A percentile compares a stretch with the other conserved stretches of the same genome.
These are phyloP conservation scores for Incumbomyces lentus DNA, from an alignment of 2,329 filamentous ascomycete genomes.

Conservation along the genomic window DNA sequence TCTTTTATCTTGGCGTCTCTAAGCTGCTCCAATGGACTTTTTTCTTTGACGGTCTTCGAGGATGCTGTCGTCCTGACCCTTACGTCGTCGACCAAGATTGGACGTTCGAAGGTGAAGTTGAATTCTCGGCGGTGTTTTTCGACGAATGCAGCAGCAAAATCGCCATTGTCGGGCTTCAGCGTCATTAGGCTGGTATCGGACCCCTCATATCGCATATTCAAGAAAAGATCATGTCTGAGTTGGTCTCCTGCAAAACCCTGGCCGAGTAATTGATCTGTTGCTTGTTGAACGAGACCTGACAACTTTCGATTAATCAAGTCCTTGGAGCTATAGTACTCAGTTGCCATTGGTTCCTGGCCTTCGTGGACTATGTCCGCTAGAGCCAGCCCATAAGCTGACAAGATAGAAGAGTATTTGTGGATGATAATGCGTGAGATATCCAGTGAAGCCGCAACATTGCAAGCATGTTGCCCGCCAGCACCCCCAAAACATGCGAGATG, in stretches of 20 bases:
- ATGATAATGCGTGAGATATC: conserved; percentile 78
- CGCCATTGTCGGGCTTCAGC: conserved; percentile 57
- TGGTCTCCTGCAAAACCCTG: conserved; percentile 36
- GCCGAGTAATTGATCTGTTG: neutral
- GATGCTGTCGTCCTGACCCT: conserved; percentile 80
- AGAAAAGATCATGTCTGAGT: conserved; percentile 35
- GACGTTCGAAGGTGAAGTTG: conserved; percentile 77
- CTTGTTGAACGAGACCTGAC: neutral
- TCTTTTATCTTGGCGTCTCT: conserved; percentile 55
- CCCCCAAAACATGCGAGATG: conserved; percentile 84
- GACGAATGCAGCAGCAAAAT: conserved; percentile 70
- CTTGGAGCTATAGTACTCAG: conserved; percentile 44
- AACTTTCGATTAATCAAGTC: conserved; percentile 36
- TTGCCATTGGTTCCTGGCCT: conserved; percentile 46
- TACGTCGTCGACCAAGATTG: conserved; percentile 84
- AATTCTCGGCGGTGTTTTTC: conserved; percentile 87
- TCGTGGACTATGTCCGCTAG: conserved; percentile 89
- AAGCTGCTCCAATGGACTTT: conserved; percentile 76
- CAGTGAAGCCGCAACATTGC: conserved; percentile 75
- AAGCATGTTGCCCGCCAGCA: conserved; percentile 84
- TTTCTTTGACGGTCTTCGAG: conserved; percentile 67
- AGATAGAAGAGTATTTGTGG: conserved; percentile 80
- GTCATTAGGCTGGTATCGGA: conserved; percentile 61
- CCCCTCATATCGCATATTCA: conserved; percentile 42
- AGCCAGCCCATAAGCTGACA: conserved; percentile 89